Evolutionary conservation across 23 red algal genomes (phyloP), one percentile per base, ranked within the genome.

Genomic region (Gracilaria domingensis): DNA sequence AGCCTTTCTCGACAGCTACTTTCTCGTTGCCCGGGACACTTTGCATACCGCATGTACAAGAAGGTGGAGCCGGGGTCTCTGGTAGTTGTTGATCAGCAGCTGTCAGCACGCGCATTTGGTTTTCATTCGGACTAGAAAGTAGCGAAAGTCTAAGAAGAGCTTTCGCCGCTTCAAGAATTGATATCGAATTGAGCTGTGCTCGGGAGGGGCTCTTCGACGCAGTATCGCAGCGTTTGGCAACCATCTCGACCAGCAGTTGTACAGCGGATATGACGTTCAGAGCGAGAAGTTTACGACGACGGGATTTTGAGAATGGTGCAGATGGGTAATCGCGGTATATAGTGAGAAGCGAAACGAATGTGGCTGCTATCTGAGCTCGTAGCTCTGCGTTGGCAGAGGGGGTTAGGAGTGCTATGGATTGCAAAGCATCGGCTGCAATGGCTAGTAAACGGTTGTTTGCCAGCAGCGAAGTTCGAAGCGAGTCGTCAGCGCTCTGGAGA

Each of bases 21-120:
- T 69, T 67, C 12, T 73, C 61, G 25, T 56, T 35, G 12, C 76
- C 87, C 4, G 87, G 87, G 21, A 91, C 87, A 36, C 39, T 45
- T 38, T 81, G 87, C 72, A 91, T 48, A 14, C 87, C 87, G 56
- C 87, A 91, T n/a, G 87, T 91, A 35, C 87, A 91, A 24, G 59
- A 56, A 13, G 73, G 75, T 26, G 76, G 75, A 32, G 38, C 60
- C 6, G 53, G 87, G 14, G 76, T 57, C 53, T 91, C 75, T 36
- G 75, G 75, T 53, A 81, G 75, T n/a, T 54, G 61, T 59, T 91
- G 62, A 58, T 64, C 72, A 13, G 26, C 18, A 56, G 75, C 62
- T 21, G 87, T 91, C 0, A 81, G 76, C 70, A 71, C 33, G 44
- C 75, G 76, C 25, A 44, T 75, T 4, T 67, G 36, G 13, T 14